Base-by-base conservation (phyloP, 495 filamentous ascomycete genomes). In the Mytilinidion resinicola region DNA sequence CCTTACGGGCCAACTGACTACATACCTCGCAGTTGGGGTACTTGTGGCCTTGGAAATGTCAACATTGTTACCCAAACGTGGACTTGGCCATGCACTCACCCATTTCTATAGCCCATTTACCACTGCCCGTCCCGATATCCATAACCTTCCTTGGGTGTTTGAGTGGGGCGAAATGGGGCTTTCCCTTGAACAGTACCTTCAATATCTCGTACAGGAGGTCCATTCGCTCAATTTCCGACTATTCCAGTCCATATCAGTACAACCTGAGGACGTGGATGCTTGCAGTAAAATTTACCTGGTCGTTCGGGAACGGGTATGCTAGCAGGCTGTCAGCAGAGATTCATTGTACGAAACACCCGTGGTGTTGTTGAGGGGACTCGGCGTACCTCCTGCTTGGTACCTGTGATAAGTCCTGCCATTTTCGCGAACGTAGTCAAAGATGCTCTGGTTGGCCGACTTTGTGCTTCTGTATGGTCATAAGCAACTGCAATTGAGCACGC, bases 41-140 rank as follows among this genome's bases (percentile, higher is more conserved):
- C 35, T 30, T 34, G 21, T 25, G 11, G 15, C 36, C 54, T 57
- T 48, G 14, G 3, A n/a, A 41, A 14, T 34, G 17, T 43, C 17
- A 55, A 19, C 20, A 8, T 43, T 11, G 21, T 1, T 33, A 9
- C 37, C 19, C 15, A 20, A 14, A 44, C n/a, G 12, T n/a, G 19
- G 17, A 19, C 8, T n/a, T n/a, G n/a, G 25, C 2, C 9, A 12
- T 42, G 33, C 9, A 53, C 68, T 10, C 53, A 70, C 67, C 69
- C 64, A 71, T 69, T 41, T 71, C 67, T 19, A 69, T 68, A 6
- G 65, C 65, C 69, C 69, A 71, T 56, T 64, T 64, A 7, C 69
- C 69, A 10, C 67, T 71, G 3, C 69, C 69, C 1, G 67, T 69
- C 12, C 69, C 67, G 39, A 71, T 64, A 55, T 71, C 69, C 15